A percentile compares a stretch with the other conserved stretches of the same genome.
phyloP scores from a whole-genome alignment of 176 grass and related monocot genomes.

The Rhynchospora pubera region DNA sequence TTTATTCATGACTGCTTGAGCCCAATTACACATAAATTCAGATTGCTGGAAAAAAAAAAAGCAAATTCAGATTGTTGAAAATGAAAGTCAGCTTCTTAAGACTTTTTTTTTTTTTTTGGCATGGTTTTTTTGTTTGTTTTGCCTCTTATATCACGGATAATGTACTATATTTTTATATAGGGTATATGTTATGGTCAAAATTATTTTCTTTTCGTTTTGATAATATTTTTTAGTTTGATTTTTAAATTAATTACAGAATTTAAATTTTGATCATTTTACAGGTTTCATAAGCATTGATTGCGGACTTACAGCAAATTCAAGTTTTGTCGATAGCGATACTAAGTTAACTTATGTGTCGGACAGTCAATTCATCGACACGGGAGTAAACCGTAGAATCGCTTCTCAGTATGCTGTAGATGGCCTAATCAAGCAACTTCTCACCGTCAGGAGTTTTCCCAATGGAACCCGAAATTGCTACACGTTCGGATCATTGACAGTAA shows the following conservation, averaged over 20 bases:
- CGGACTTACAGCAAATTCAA: constrained; percentile 24
- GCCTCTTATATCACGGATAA: no score
- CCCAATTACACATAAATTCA: no score
- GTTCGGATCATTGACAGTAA: constrained; percentile 26
- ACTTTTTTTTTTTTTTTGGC: no score
- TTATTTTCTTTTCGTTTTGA: background rate
- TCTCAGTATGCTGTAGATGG: background rate
- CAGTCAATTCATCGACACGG: constrained; percentile 31
- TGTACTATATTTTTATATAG: no score
- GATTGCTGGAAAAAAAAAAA: no score
- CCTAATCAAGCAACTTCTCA: background rate
- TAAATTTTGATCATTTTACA: background rate
- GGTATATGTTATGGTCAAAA: no score
- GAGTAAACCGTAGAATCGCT: constrained; percentile 37
- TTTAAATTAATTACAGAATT: no score
- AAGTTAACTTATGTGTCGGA: constrained; percentile 41
- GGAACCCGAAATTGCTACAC: constrained; percentile 44
- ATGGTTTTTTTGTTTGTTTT: no score
- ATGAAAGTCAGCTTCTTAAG: no score
- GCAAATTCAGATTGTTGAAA: no score
- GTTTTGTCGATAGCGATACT: constrained; percentile 7
- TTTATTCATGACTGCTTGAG: no score
- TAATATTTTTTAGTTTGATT: no score
- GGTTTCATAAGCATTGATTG: constrained; percentile 74
- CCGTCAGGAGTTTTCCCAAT: constrained; percentile 32